phyloP scores from a whole-genome alignment of 2,329 filamentous ascomycete species.

The Colletotrichum tamarilloi region DNA sequence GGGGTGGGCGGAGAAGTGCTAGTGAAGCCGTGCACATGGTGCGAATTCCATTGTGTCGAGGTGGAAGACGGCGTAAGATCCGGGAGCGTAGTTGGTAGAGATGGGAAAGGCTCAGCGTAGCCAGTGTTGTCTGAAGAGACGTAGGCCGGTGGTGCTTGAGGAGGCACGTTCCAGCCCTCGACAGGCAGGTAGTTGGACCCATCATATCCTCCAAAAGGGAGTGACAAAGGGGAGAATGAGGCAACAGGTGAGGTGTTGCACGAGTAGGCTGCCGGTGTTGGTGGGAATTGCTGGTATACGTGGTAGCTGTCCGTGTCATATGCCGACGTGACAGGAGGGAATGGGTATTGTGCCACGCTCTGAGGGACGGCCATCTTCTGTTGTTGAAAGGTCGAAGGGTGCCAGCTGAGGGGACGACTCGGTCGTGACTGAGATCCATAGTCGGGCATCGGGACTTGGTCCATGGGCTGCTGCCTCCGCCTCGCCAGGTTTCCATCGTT shows the following conservation, averaged over 20 bases:
- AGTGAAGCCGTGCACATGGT: constrained; percentile 56
- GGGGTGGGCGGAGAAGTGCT: constrained; percentile 69
- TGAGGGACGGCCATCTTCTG: constrained; percentile 43
- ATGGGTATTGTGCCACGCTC: constrained; percentile 52
- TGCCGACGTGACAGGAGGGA: constrained; percentile 49
- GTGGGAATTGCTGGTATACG: constrained; percentile 57
- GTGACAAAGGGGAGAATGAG: constrained; percentile 64
- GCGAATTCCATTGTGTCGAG: constrained; percentile 54
- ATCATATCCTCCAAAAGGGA: constrained; percentile 56
- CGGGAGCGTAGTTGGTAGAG: constrained; percentile 36
- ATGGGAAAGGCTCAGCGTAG: constrained; percentile 46
- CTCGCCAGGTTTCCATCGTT: constrained; percentile 58
- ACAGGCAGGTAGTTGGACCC: constrained; percentile 52
- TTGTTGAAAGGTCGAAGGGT: constrained; percentile 66
- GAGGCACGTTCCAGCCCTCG: constrained; percentile 50
- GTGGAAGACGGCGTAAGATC: constrained; percentile 39
- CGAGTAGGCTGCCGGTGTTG: constrained; percentile 66
- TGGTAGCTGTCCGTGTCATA: constrained; percentile 55
- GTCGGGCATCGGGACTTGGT: constrained; percentile 54
- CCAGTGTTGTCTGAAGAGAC: constrained; percentile 40
- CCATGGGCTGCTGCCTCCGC: constrained; percentile 59
- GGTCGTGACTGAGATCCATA: constrained; percentile 49
- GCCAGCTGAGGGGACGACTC: constrained; percentile 79
- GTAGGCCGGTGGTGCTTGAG: constrained; percentile 45
- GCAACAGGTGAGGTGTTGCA: constrained; percentile 67